A percentile compares a stretch with the other conserved stretches of the same genome.
phyloP scores from a whole-genome alignment of 1,284 basidiomycete genomes.

The Grifola frondosa region DNA sequence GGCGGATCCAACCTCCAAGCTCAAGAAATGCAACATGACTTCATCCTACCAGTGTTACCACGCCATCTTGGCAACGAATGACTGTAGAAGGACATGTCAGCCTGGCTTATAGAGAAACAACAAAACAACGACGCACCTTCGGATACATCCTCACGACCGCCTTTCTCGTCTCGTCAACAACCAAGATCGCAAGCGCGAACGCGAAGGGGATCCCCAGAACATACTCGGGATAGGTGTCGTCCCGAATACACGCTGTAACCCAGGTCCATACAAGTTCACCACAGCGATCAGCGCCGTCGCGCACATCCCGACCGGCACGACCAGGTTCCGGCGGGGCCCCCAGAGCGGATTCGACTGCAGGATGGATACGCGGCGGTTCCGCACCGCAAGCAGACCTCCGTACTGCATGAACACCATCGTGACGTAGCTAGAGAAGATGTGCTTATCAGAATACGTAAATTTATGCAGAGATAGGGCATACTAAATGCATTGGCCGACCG shows the following conservation, averaged over 20 bases:
- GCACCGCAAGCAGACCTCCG: conserved; percentile 34
- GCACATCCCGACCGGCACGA: conserved; percentile 37
- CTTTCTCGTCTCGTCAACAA: conserved; percentile 40
- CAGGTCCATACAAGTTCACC: conserved; percentile 41
- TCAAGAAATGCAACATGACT: too few relatives aligned
- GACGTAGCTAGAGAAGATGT: conserved; percentile 58
- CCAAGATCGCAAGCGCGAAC: conserved; percentile 38
- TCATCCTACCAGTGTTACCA: too few relatives aligned
- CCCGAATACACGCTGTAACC: conserved; percentile 39
- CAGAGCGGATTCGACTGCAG: conserved; percentile 26
- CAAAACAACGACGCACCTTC: conserved; percentile 26
- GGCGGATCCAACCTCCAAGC: too few relatives aligned
- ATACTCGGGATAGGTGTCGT: conserved; percentile 41
- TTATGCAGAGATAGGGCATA: conserved; percentile 27
- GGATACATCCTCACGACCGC: conserved; percentile 41
- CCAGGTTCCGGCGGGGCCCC: conserved; percentile 43
- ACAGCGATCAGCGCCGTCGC: conserved; percentile 39
- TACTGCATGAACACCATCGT: conserved; percentile 57
- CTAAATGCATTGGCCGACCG: conserved; percentile 47
- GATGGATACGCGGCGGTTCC: conserved; percentile 16
- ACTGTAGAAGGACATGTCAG: conserved; percentile 4
- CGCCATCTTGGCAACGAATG: conserved; percentile 15
- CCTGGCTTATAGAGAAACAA: background rate
- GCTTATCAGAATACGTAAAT: background rate
- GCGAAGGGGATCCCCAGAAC: conserved; percentile 46